phyloP scores from a whole-genome alignment of 2,329 filamentous ascomycete genomes.

The Penicillium glabrum region DNA sequence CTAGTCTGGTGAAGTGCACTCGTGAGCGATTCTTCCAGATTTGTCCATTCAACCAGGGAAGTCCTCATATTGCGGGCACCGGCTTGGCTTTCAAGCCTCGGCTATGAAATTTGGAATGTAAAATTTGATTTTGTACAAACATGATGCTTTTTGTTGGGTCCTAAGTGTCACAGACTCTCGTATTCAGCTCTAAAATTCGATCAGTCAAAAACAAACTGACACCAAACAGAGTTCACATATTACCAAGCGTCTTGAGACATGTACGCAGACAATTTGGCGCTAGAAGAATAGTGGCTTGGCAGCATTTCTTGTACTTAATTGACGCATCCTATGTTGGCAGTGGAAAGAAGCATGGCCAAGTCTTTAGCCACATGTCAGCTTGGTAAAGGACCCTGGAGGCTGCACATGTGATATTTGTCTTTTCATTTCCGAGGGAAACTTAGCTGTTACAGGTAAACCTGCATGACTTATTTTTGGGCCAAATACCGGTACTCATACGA shows the following conservation, averaged over 20 bases:
- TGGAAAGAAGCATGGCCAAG: background rate
- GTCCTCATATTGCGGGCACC: conserved; percentile 15
- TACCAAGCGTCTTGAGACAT: background rate
- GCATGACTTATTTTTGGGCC: background rate
- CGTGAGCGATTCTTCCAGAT: conserved; percentile 27
- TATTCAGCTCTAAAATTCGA: background rate
- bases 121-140: background rate
- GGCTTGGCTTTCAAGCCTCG: conserved; percentile 15
- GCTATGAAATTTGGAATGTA: background rate
- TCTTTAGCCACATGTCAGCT: background rate
- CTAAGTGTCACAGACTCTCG: background rate
- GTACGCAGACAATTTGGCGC: background rate
- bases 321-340: background rate
- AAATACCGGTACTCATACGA: background rate
- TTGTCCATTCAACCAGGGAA: conserved; percentile 37
- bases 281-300: background rate
- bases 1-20: conserved; percentile 28
- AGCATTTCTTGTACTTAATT: background rate
- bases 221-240: background rate
- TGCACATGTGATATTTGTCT: background rate
- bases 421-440: background rate
- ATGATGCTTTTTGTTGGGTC: background rate
- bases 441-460: background rate
- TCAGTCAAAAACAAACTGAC: background rate
- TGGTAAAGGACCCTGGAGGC: background rate